Conservation (phyloP, 2,329 filamentous ascomycete species). For the Lachnellula arida region DNA sequence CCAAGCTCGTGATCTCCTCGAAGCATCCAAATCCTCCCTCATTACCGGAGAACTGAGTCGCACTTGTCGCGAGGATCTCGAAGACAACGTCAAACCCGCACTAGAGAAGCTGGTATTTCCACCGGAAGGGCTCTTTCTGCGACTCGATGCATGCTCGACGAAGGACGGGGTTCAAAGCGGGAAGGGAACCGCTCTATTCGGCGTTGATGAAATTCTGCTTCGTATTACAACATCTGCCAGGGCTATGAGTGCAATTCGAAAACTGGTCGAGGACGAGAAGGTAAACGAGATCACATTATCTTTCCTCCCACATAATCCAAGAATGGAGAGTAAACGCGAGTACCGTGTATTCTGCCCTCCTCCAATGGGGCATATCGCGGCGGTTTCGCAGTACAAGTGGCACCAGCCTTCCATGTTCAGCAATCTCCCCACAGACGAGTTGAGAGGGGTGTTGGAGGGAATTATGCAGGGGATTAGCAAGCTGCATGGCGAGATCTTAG, state of each 20-base stretch:
- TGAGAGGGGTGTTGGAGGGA: background rate
- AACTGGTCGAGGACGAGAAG: background rate
- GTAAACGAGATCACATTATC: background rate
- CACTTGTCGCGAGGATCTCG: no score
- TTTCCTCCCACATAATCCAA: background rate
- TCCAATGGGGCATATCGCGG: background rate
- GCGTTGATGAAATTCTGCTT: no score
- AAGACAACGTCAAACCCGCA: no score
- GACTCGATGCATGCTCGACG: no score
- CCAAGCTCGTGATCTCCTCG: no score
- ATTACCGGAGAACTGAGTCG: no score
- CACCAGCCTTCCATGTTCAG: conserved; percentile 35
- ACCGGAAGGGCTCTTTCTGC: no score
- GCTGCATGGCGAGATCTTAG: background rate
- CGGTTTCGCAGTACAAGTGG: background rate
- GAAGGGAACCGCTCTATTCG: no score
- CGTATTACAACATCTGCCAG: background rate
- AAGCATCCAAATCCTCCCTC: no score
- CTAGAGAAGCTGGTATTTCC: no score
- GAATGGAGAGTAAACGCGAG: background rate
- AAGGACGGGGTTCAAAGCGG: no score
- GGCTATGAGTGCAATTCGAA: background rate
- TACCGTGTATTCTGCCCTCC: background rate
- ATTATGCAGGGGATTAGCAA: background rate
- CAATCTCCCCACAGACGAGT: conserved; percentile 45